Conservation (phyloP, 169 alveolate genomes). For the Cryptosporidium felis region DNA sequence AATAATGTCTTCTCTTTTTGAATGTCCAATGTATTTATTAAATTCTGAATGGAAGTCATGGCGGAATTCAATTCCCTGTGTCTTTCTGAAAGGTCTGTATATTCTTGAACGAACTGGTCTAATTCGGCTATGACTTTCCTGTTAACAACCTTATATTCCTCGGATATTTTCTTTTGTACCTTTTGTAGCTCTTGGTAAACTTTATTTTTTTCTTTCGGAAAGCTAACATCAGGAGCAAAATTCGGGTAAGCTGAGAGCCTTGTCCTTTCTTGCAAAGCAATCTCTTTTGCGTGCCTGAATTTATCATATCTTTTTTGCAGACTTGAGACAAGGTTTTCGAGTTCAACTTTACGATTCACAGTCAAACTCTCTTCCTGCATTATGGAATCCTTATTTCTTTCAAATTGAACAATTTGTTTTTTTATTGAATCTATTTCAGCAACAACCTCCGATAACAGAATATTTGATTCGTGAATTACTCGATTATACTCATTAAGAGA, state of each 20-base stretch:
- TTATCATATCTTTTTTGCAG: slow-evolving; percentile 20
- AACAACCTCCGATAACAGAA: background rate
- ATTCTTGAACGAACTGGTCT: slow-evolving; percentile 60
- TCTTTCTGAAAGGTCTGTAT: slow-evolving; percentile 61
- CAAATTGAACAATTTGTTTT: background rate
- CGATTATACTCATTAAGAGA: background rate
- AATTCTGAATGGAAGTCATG: slow-evolving; percentile 30
- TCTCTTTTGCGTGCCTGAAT: slow-evolving; percentile 8
- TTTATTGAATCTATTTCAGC: slow-evolving; percentile 9
- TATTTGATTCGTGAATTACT: slow-evolving; percentile 1
- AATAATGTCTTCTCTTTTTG: slow-evolving; percentile 74
- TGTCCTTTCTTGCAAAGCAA: slow-evolving; percentile 17
- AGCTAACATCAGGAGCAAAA: background rate
- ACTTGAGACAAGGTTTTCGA: background rate
- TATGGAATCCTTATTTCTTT: background rate
- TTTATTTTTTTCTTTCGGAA: slow-evolving; percentile 4
- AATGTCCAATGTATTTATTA: slow-evolving; percentile 40
- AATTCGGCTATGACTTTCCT: slow-evolving; percentile 36
- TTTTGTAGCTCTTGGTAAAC: slow-evolving; percentile 32
- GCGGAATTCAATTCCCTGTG: slow-evolving; percentile 52
- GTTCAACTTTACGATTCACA: background rate
- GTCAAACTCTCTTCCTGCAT: background rate
- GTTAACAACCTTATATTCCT: slow-evolving; percentile 29
- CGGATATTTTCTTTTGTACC: background rate
- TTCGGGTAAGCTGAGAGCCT: background rate